Base-by-base conservation (phyloP, 2,329 filamentous ascomycete genomes). In the Cladosporium sp. region DNA sequence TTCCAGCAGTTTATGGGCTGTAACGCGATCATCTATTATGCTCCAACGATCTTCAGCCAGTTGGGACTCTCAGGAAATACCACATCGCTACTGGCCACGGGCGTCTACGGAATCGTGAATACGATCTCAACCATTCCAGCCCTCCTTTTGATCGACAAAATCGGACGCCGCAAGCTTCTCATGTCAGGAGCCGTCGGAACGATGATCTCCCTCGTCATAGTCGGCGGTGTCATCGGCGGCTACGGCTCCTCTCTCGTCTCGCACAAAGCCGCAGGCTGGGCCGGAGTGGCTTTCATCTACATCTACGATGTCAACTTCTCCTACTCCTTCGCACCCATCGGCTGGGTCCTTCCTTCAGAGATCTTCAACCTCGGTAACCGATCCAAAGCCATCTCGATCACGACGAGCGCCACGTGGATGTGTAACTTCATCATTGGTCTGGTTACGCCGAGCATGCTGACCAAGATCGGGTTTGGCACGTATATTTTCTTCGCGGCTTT, bases 101-200 rank as follows among this genome's bases (percentile, higher is more conserved):
- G 84, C 3, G 83, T 87, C 0, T 82, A 85, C 4, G 84, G 84
- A 4, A 82, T 87, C 38, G 77, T 80, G 56, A 84, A 85, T 77
- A 84, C 86, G 56, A 54, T 86, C 54, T 76, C 78, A 18, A 86
- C 83, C 0, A 78, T 86, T 17, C 82, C 83, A 0, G 77, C 82
- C 0, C 80, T 85, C 2, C 69, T 86, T 7, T 85, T 76, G 64
- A 78, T 86, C 51, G 83, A 86, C 58, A 75, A 76, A 22, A 56
- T 83, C 4, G 83, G 83, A 3, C 76, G 83, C 13, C 84, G 83
- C 60, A 80, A 82, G 0, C 75, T 85, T 0, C 71, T 86, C 0
- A 73, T 78, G 2, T 67, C 79, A 8, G 83, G 86, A 11, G 84
- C 84, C 0, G 71, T 88, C 15, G 85, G 84, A 15, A 54, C 43